Conservation (phyloP, 768 basidiomycete genomes). For the Lepiota venenata region DNA sequence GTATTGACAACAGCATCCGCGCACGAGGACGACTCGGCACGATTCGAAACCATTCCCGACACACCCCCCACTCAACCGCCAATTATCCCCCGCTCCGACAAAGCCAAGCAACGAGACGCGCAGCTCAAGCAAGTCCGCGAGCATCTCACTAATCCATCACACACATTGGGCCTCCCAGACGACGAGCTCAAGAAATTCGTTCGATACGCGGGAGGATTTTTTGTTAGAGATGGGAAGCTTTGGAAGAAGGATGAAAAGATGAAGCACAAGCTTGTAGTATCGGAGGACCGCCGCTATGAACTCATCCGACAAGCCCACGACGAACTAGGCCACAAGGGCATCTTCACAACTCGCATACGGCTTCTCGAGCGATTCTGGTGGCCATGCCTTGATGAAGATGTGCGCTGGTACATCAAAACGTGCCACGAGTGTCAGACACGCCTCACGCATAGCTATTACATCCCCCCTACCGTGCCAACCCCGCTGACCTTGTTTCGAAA, state of each 20-base stretch:
- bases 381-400: constrained; percentile 26
- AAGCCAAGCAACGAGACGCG: too few species aligned
- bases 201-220: too few species aligned
- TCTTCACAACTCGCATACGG: constrained; percentile 17
- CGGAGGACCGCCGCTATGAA: constrained; percentile 11
- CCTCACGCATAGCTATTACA: constrained; percentile 16
- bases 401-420: constrained; percentile 27
- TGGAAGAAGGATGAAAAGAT: constrained; percentile 18
- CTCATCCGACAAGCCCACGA: constrained; percentile 21
- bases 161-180: too few species aligned
- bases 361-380: constrained; percentile 23
- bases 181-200: too few species aligned
- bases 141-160: too few species aligned
- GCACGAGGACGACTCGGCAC: too few species aligned
- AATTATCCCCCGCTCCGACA: too few species aligned
- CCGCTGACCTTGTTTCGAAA: constrained; percentile 23
- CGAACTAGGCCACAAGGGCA: constrained; percentile 25
- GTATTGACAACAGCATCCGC: too few species aligned
- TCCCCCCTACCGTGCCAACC: constrained; percentile 23
- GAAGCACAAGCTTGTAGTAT: constrained; percentile 16
- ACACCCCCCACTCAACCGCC: too few species aligned
- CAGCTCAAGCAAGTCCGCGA: too few species aligned
- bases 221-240: constrained; percentile 14
- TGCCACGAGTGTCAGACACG: constrained; percentile 30
- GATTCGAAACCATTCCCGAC: too few species aligned